A percentile compares a stretch with the other conserved stretches of the same genome.
Evolutionary conservation across 768 basidiomycete species (phyloP).

Genomic region (Rhodosporidiobolus odoratus): DNA sequence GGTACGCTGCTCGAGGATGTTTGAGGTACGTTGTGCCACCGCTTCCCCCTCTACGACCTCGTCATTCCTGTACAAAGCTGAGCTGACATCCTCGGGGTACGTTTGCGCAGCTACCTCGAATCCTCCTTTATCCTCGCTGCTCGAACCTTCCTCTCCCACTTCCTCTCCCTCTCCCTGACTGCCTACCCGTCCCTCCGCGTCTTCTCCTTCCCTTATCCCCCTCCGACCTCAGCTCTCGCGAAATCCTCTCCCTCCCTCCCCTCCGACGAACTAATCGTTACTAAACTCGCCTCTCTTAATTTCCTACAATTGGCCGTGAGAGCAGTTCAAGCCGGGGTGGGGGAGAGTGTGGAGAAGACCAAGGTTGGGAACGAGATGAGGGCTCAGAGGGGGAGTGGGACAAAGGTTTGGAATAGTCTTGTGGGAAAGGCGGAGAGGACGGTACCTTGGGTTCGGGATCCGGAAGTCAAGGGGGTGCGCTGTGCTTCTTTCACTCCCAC

Average conservation of each 20-base stretch:
- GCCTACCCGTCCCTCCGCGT: slow-evolving; percentile 51
- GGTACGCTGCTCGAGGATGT: slow-evolving; percentile 76
- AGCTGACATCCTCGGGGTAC: no score
- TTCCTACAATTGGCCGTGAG: slow-evolving; percentile 83
- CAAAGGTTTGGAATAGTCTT: slow-evolving; percentile 65
- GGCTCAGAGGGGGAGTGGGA: slow-evolving; percentile 28
- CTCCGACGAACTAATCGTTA: slow-evolving; percentile 64
- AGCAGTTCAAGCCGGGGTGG: slow-evolving; percentile 60
- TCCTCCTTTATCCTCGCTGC: slow-evolving; percentile 90
- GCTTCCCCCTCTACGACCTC: not conserved
- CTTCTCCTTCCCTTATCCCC: slow-evolving; percentile 40
- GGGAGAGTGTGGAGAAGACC: slow-evolving; percentile 59
- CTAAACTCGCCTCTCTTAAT: slow-evolving; percentile 70
- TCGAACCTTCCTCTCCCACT: slow-evolving; percentile 81
- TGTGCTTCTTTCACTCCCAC: not conserved
- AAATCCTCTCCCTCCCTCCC: slow-evolving; percentile 24
- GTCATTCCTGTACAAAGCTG: no score
- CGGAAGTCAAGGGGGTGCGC: slow-evolving; percentile 44
- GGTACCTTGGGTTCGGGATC: slow-evolving; percentile 49
- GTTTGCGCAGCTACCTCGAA: slow-evolving; percentile 44
- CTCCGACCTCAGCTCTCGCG: slow-evolving; percentile 39
- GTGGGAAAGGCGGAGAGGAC: slow-evolving; percentile 75
- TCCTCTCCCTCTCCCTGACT: slow-evolving; percentile 60
- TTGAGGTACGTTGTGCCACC: slow-evolving; percentile 63
- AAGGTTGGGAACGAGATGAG: slow-evolving; percentile 55